Conservation (phyloP, 164 flowering plant genomes). For the Umbilicus rupestris region DNA sequence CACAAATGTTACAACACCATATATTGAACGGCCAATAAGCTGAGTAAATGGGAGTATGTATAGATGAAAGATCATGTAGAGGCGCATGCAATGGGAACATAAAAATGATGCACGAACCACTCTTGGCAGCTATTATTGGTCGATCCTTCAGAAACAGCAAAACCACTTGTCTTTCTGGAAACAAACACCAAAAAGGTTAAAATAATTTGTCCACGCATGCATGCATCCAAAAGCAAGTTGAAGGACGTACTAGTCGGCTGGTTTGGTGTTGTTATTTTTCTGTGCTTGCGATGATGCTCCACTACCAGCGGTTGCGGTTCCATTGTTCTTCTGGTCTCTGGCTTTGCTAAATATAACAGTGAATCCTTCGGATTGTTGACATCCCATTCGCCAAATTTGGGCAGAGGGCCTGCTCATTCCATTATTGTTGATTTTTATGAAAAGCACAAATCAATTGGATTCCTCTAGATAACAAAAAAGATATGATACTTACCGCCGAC, state of each 20-base stretch:
- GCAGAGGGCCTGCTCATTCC: conserved; percentile 10
- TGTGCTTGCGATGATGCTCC: neutral
- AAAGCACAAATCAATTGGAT: no score
- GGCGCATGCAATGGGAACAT: no score
- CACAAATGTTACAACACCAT: no score
- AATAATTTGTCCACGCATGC: neutral
- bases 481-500: no score
- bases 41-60: no score
- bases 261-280: neutral
- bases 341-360: conserved; percentile 8
- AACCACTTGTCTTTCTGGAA: conserved; percentile 5
- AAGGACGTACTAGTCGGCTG: neutral
- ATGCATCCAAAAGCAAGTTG: neutral
- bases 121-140: no score
- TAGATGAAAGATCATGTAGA: no score
- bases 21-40: no score
- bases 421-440: no score
- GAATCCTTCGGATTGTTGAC: conserved; percentile 6
- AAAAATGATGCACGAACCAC: no score
- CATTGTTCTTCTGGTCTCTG: conserved; percentile 9
- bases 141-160: neutral
- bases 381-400: conserved; percentile 12
- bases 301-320: neutral
- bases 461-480: no score
- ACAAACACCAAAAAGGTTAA: neutral